Evolutionary conservation across 2,329 filamentous ascomycete species (phyloP).

Genomic region (Pseudocercospora vitis): DNA sequence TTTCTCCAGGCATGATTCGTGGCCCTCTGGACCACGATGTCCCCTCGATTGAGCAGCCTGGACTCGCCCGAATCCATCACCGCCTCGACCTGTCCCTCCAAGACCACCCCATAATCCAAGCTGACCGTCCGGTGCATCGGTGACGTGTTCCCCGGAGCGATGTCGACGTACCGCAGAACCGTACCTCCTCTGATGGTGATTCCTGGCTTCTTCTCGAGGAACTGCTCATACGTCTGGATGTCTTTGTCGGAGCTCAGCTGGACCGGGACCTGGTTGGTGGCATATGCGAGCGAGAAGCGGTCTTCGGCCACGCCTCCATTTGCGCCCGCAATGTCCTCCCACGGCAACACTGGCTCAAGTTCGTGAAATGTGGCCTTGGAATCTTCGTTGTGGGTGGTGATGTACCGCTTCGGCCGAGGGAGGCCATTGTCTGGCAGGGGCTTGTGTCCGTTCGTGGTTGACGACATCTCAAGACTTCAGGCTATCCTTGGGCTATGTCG

Average conservation of each 20-base stretch:
- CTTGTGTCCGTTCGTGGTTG: background rate
- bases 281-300: constrained; percentile 18
- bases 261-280: constrained; percentile 31
- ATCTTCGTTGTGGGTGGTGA: constrained; percentile 40
- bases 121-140: constrained; percentile 43
- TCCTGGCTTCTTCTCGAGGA: constrained; percentile 29
- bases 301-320: constrained; percentile 15
- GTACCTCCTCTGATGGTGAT: constrained; percentile 33
- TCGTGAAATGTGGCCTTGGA: constrained; percentile 40
- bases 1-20: constrained; percentile 31
- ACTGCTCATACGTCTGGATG: constrained; percentile 34
- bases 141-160: constrained; percentile 36
- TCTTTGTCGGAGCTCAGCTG: constrained; percentile 6
- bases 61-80: constrained; percentile 40
- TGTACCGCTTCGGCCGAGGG: constrained; percentile 37
- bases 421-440: constrained; percentile 1
- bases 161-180: constrained; percentile 39
- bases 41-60: constrained; percentile 37
- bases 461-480: background rate
- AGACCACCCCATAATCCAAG: constrained; percentile 41
- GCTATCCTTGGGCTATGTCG: too few species aligned
- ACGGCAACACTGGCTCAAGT: constrained; percentile 5
- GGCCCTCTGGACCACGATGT: constrained; percentile 36
- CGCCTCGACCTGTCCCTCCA: constrained; percentile 42
- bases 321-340: constrained; percentile 4